Percentiles rank a stretch among this genome's conserved stretches.
Conservation (phyloP, 257 asterid species). For the Rehmannia glutinosa region DNA sequence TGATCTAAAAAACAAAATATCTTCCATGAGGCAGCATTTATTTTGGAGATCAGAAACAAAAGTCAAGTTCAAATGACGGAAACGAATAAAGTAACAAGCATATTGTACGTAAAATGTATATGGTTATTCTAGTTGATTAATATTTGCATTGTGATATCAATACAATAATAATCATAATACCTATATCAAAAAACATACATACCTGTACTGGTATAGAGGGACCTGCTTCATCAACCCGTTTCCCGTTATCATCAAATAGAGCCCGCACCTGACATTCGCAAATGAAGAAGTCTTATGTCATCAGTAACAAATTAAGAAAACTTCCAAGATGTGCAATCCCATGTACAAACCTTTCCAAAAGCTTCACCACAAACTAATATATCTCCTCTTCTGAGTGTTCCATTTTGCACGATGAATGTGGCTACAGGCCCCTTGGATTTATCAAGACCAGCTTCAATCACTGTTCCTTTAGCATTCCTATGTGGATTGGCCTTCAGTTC, state of each 20-base stretch:
- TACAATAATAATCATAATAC: not conserved
- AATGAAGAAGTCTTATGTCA: constrained; percentile 18
- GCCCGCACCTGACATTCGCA: constrained; percentile 77
- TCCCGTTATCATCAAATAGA: constrained; percentile 84
- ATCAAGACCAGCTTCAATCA: constrained; percentile 96
- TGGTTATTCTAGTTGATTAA: too few relatives aligned
- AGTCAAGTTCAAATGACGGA: too few relatives aligned
- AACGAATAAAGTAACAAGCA: too few relatives aligned
- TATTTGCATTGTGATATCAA: too few relatives aligned
- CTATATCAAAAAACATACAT: constrained; percentile 14
- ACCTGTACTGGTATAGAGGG: constrained; percentile 99
- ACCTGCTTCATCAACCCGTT: constrained; percentile 77
- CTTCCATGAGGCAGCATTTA: not conserved
- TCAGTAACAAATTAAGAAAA: constrained; percentile 11
- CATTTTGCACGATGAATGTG: constrained; percentile 95
- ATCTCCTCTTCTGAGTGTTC: constrained; percentile 89
- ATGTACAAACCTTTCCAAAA: constrained; percentile 86
- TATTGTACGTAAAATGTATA: too few relatives aligned
- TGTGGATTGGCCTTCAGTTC: constrained; percentile 98
- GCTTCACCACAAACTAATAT: constrained; percentile 89
- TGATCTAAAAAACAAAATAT: too few relatives aligned
- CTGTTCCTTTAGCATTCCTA: constrained; percentile 91
- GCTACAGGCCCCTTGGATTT: constrained; percentile 93
- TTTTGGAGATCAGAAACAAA: not conserved
- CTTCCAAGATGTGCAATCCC: constrained; percentile 6